Evolutionary conservation across 2,329 filamentous ascomycete genomes (phyloP).

Genomic region (Juglanconis juglandina): DNA sequence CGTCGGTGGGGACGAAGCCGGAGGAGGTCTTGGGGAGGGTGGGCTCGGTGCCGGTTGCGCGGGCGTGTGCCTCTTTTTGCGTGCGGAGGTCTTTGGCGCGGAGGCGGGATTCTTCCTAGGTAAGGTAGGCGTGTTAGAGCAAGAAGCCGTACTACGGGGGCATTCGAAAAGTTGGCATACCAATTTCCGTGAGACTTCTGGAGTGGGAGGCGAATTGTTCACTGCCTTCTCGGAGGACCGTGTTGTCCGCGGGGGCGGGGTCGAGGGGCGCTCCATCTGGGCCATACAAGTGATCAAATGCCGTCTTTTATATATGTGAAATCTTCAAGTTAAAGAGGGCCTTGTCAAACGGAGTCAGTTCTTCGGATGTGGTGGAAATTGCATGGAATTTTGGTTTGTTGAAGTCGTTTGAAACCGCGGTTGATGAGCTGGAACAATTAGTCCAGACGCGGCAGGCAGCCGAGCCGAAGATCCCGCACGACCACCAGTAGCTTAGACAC

Average conservation of each 20-base stretch:
- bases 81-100: conserved; percentile 83
- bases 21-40: conserved; percentile 52
- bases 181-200: conserved; percentile 44
- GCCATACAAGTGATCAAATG: neutral
- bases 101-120: conserved; percentile 79
- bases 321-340: neutral
- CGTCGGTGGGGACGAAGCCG: conserved; percentile 67
- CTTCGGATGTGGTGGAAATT: neutral
- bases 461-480: conserved; percentile 4
- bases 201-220: conserved; percentile 46
- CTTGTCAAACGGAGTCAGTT: neutral
- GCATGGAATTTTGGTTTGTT: neutral
- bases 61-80: conserved; percentile 63
- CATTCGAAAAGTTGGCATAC: conserved; percentile 4
- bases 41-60: conserved; percentile 39
- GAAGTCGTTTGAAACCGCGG: neutral
- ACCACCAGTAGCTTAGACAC: neutral
- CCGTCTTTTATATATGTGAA: too few relatives aligned
- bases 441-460: conserved; percentile 14
- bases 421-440: conserved; percentile 4
- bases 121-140: neutral
- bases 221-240: conserved; percentile 27
- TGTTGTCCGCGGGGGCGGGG: conserved; percentile 37
- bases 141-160: neutral
- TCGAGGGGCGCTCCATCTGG: conserved; percentile 45